Conservation (phyloP, 352 stramenopile species). For the Elongisporangium senticosum region DNA sequence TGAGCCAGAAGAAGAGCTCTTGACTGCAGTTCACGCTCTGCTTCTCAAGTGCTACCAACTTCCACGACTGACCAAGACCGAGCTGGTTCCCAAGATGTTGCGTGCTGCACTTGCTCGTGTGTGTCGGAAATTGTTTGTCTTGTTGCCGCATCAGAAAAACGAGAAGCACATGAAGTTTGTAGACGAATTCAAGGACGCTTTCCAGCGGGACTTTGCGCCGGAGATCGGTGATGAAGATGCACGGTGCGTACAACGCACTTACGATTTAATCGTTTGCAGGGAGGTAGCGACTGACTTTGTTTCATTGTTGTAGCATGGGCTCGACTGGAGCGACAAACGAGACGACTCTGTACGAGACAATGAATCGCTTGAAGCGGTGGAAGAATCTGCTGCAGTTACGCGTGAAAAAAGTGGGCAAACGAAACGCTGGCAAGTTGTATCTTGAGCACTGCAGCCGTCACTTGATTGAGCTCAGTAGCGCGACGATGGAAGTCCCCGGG, state of each 20-base stretch:
- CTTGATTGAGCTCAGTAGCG: conserved; percentile 82
- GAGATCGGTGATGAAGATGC: conserved; percentile 16
- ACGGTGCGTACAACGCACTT: conserved; percentile 6
- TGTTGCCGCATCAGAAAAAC: conserved; percentile 78
- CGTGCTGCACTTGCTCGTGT: conserved; percentile 89
- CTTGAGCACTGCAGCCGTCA: conserved; percentile 88
- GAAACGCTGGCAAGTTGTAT: conserved; percentile 62
- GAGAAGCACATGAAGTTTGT: conserved; percentile 87
- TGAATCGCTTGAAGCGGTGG: conserved; percentile 89
- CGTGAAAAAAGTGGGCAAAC: conserved; percentile 70
- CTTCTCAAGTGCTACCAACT: conserved; percentile 93
- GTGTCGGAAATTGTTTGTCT: conserved; percentile 89
- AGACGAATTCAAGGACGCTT: conserved; percentile 78
- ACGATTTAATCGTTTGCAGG: not conserved
- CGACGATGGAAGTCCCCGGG: conserved; percentile 87
- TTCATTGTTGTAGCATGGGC: conserved; percentile 8
- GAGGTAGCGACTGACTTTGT: not conserved
- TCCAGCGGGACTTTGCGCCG: conserved; percentile 82
- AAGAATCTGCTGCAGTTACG: conserved; percentile 85
- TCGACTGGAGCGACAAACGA: conserved; percentile 14
- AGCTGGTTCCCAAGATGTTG: conserved; percentile 84
- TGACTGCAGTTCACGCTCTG: conserved; percentile 93
- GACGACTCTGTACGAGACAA: conserved; percentile 76
- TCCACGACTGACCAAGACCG: conserved; percentile 66
- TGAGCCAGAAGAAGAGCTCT: conserved; percentile 96